These are phyloP conservation scores for Fusarium metavorans DNA, from an alignment of 2,329 filamentous ascomycete genomes.

Conservation along the genomic window DNA sequence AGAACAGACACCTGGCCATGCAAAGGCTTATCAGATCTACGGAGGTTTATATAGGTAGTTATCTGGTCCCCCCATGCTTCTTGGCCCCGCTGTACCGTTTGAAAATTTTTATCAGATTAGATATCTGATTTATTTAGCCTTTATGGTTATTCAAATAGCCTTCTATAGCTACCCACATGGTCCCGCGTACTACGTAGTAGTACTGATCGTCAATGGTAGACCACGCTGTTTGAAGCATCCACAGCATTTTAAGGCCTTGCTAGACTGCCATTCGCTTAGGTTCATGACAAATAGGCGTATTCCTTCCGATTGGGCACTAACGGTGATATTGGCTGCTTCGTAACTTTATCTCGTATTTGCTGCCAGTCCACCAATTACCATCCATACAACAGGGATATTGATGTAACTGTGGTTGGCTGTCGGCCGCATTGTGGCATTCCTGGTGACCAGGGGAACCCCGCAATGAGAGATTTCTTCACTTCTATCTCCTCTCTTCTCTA, in stretches of 20 bases:
- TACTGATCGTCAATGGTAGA: neutral
- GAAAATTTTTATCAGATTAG: neutral
- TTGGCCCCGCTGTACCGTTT: neutral
- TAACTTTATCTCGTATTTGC: neutral
- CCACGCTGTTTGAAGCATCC: neutral
- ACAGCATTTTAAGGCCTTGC: neutral
- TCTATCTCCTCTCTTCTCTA: neutral
- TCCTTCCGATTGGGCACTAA: neutral
- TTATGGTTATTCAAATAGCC: neutral
- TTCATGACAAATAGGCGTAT: neutral
- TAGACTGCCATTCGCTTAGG: neutral
- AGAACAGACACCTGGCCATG: neutral
- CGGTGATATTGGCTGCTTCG: neutral
- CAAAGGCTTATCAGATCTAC: neutral
- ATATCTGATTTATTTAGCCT: neutral
- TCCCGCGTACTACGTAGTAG: too few relatives aligned
- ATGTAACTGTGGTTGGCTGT: neutral
- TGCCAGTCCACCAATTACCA: neutral
- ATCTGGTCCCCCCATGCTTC: neutral
- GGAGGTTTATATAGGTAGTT: neutral
- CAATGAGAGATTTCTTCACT: neutral
- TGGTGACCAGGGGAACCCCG: neutral
- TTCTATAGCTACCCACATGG: neutral
- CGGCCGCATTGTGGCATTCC: neutral
- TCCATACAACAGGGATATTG: neutral